Percentiles rank a stretch among this genome's conserved stretches.
Conservation (phyloP, 2,329 filamentous ascomycete genomes). For the Didymella pinodella region DNA sequence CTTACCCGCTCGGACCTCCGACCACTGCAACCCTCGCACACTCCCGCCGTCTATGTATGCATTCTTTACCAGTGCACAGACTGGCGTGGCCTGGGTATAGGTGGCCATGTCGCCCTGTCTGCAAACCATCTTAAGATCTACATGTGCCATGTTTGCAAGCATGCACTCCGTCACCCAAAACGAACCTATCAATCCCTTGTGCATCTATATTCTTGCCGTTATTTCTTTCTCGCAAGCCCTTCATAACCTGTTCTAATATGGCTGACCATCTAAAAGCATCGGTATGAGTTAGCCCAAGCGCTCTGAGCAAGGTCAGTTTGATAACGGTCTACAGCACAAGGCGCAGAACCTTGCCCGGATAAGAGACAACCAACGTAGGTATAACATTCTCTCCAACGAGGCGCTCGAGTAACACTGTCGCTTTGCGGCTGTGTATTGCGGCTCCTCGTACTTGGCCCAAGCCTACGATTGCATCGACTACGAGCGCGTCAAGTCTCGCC, state of each 20-base stretch:
- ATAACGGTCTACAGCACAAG: constrained; percentile 36
- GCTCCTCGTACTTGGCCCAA: neutral
- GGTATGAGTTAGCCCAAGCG: constrained; percentile 24
- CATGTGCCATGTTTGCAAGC: constrained; percentile 32
- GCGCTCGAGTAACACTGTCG: neutral
- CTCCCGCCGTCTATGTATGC: constrained; percentile 27
- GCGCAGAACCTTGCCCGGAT: constrained; percentile 65
- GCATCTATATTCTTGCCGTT: constrained; percentile 18
- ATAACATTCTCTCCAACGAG: neutral
- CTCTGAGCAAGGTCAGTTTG: neutral
- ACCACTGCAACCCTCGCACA: constrained; percentile 29
- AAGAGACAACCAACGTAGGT: constrained; percentile 72
- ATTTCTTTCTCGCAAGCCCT: constrained; percentile 18
- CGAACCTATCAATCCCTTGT: constrained; percentile 26
- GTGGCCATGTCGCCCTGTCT: constrained; percentile 32
- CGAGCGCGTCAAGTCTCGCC: neutral
- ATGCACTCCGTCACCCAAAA: constrained; percentile 30
- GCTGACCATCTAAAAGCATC: constrained; percentile 35
- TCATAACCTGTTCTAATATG: constrained; percentile 34
- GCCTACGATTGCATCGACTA: neutral
- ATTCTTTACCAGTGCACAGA: constrained; percentile 28
- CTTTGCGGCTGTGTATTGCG: neutral
- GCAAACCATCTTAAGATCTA: constrained; percentile 36
- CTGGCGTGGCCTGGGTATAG: constrained; percentile 34
- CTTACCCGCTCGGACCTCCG: constrained; percentile 32